Evolutionary conservation across 495 filamentous ascomycete species (phyloP), one percentile per base, ranked within the genome.

Genomic region (Lasiosphaeria hispida): DNA sequence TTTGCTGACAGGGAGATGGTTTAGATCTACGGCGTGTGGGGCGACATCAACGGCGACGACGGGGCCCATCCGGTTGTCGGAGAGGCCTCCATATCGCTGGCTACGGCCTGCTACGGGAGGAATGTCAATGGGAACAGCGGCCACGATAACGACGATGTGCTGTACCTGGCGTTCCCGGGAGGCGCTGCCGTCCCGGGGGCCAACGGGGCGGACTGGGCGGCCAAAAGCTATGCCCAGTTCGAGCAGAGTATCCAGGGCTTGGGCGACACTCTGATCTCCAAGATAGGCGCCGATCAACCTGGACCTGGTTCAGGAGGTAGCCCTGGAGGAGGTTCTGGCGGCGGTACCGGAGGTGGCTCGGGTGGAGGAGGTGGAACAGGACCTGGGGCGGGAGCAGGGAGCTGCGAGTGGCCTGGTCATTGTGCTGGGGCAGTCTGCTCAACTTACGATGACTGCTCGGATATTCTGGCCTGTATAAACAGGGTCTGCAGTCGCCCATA

Each of bases 21-120:
- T 33, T 36, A 84, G 81, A 69, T 83, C 41, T 88, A 87, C 60
- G 84, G 82, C n/a, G 69, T 89, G 52, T 87, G 83, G 86, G 86
- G 83, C 13, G 85, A 89, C 63, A 77, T 72, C 4, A 89, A 87
- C 58, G 85, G 81, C 33, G 78, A 68, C 19, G 74, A 77, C 42
- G 75, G 73, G 30, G 45, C 69, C 60, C 66, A 72, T 48, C 69
- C 75, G 30, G 61, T 77, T 0, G 80, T 83, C 0, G 82, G 85
- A 13, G 83, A 88, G 57, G 79, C 81, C 0, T 79, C 79, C 18
- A 74, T 87, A 34, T 73, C 83, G 1, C 62, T 87, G 5, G 85
- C 81, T 0, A 77, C 79, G 17, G 71, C 80, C n/a, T 87, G 85
- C 67, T 87, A 76, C 62, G 78, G 73, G 14, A 63, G 48, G 8